phyloP scores from a whole-genome alignment of 73 alveolate species.

The Paramecium sonneborni region DNA sequence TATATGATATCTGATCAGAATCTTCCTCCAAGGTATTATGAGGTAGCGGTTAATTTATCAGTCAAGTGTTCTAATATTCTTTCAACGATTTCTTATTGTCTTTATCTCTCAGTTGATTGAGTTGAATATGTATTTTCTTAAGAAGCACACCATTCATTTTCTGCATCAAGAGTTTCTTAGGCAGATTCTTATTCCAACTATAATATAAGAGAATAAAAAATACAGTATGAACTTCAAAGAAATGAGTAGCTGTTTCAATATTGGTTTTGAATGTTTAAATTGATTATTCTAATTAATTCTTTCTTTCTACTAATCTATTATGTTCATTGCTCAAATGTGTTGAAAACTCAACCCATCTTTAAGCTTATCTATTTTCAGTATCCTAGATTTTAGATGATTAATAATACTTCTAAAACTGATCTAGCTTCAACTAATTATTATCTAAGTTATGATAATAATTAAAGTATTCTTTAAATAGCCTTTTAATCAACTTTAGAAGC shows the following conservation, averaged over 20 bases:
- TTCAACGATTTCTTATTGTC: constrained; percentile 4
- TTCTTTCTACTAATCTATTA: constrained; percentile 54
- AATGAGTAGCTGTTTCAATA: constrained; percentile 41
- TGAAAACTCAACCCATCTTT: constrained; percentile 56
- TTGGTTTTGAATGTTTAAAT: constrained; percentile 42
- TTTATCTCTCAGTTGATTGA: constrained; percentile 29
- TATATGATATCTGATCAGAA: constrained; percentile 49
- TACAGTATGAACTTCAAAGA: constrained; percentile 61
- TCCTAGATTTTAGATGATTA: not conserved
- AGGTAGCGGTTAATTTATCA: constrained; percentile 55
- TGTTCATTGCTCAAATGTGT: constrained; percentile 57
- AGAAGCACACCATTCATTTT: constrained; percentile 37
- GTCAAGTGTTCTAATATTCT: constrained; percentile 50
- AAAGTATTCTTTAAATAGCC: constrained; percentile 33
- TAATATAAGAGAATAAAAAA: not conserved
- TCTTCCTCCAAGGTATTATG: constrained; percentile 59
- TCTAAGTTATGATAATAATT: constrained; percentile 28
- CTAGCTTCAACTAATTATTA: constrained; percentile 38
- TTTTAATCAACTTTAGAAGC: constrained; percentile 53
- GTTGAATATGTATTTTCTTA: constrained; percentile 13
- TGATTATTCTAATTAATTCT: constrained; percentile 50
- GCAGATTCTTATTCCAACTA: constrained; percentile 51
- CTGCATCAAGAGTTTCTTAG: constrained; percentile 36
- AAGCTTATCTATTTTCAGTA: constrained; percentile 56
- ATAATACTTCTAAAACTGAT: not conserved